These are phyloP conservation scores for Penicillium nordicum DNA, from an alignment of 2,329 filamentous ascomycete species.

Conservation along the genomic window DNA sequence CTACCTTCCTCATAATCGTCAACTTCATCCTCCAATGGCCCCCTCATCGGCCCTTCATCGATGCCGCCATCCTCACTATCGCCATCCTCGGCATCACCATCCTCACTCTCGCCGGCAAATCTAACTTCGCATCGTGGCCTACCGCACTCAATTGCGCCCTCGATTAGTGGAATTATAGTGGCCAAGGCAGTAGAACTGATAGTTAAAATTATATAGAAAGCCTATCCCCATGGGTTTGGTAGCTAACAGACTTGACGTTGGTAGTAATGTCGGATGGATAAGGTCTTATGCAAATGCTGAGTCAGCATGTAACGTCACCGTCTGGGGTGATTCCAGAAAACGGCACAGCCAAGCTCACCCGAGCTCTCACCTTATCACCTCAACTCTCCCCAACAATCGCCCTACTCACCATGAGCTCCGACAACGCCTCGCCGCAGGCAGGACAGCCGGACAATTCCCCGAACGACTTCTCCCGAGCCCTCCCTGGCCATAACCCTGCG, in stretches of 20 bases:
- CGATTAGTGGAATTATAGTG: neutral
- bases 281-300: constrained; percentile 3
- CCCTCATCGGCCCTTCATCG: too few species aligned
- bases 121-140: too few species aligned
- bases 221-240: neutral
- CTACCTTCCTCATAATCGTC: too few species aligned
- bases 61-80: too few species aligned
- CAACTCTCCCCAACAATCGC: neutral
- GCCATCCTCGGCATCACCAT: too few species aligned
- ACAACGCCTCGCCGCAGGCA: constrained; percentile 23
- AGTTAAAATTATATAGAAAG: neutral
- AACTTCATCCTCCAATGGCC: too few species aligned
- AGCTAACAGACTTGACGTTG: neutral
- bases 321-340: neutral
- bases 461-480: neutral
- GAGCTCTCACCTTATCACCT: neutral
- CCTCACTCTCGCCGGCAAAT: too few species aligned
- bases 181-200: neutral
- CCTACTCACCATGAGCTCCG: constrained; percentile 23
- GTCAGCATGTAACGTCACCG: constrained; percentile 16
- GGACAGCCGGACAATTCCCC: constrained; percentile 3
- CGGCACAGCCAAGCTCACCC: neutral
- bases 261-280: neutral
- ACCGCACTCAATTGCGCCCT: too few species aligned
- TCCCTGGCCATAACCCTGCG: constrained; percentile 9